A percentile compares a stretch with the other conserved stretches of the same genome.
Conservation (phyloP, 352 stramenopile genomes). For the Phytopythium mirpurense region DNA sequence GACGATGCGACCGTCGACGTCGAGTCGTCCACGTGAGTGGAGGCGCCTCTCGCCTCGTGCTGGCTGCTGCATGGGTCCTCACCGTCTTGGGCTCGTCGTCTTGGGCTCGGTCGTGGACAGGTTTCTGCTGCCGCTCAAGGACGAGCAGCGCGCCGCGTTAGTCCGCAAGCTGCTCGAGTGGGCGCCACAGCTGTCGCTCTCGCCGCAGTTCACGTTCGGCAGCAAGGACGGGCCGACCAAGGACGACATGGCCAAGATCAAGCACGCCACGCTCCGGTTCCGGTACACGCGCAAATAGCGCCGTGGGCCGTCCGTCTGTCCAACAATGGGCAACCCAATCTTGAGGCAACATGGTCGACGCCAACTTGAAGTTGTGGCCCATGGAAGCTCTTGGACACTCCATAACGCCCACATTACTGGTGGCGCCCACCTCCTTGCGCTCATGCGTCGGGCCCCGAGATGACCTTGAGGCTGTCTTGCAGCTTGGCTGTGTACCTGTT, state of each 20-base stretch:
- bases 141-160: conserved; percentile 62
- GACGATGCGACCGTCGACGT: conserved; percentile 44
- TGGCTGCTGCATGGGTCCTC: too few species aligned
- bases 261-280: conserved; percentile 60
- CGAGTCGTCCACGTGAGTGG: conserved; percentile 66
- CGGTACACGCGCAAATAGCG: conserved; percentile 12
- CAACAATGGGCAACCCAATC: too few species aligned
- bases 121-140: conserved; percentile 66
- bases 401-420: not conserved
- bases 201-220: conserved; percentile 28
- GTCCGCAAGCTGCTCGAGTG: conserved; percentile 67
- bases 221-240: conserved; percentile 22
- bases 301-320: too few species aligned
- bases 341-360: too few species aligned
- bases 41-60: not conserved
- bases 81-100: too few species aligned
- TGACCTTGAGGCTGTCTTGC: conserved; percentile 91
- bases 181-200: conserved; percentile 23
- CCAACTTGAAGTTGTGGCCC: too few species aligned
- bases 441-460: conserved; percentile 77
- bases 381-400: not conserved
- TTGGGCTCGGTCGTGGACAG: conserved; percentile 26
- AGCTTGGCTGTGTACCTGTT: conserved; percentile 92
- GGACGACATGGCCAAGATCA: conserved; percentile 46
- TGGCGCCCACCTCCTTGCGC: not conserved